These are phyloP conservation scores for Thielaviopsis ethacetica DNA, from an alignment of 2,329 filamentous ascomycete genomes.

Conservation along the genomic window DNA sequence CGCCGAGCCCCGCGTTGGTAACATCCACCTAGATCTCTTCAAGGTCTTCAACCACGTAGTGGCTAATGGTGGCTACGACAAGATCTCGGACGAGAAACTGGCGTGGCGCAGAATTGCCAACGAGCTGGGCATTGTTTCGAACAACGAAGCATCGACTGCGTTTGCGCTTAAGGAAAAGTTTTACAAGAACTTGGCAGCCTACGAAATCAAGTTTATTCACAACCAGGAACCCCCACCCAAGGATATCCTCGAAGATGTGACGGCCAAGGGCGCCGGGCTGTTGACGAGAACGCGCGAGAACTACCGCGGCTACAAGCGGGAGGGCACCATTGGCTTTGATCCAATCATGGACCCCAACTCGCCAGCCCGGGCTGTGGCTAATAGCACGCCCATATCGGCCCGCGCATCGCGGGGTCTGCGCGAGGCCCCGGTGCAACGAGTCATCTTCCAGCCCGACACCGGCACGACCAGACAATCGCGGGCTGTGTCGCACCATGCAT, in stretches of 20 bases:
- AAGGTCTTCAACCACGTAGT: conserved; percentile 66
- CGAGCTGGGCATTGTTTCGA: conserved; percentile 57
- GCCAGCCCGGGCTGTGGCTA: conserved; percentile 34
- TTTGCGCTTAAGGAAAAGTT: conserved; percentile 78
- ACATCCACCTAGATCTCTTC: conserved; percentile 58
- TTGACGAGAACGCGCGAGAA: conserved; percentile 65
- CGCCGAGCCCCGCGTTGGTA: conserved; percentile 64
- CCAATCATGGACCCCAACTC: conserved; percentile 44
- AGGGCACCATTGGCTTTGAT: conserved; percentile 36
- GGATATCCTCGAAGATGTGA: conserved; percentile 75
- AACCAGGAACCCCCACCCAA: conserved; percentile 70
- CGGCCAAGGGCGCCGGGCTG: conserved; percentile 69
- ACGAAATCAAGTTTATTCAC: conserved; percentile 66
- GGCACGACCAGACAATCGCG: conserved; percentile 38
- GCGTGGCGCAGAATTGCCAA: conserved; percentile 69
- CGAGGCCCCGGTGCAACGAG: conserved; percentile 69
- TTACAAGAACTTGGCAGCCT: conserved; percentile 78
- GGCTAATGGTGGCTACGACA: conserved; percentile 69
- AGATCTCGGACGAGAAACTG: conserved; percentile 66
- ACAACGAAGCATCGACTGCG: conserved; percentile 66
- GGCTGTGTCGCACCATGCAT: background rate
- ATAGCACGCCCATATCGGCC: conserved; percentile 33
- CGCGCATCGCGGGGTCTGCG: conserved; percentile 50
- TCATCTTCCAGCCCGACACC: conserved; percentile 72
- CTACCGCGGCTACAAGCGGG: conserved; percentile 36